Evolutionary conservation across 1,139 yeast genomes (phyloP).

Genomic region (Hanseniaspora uvarum): DNA sequence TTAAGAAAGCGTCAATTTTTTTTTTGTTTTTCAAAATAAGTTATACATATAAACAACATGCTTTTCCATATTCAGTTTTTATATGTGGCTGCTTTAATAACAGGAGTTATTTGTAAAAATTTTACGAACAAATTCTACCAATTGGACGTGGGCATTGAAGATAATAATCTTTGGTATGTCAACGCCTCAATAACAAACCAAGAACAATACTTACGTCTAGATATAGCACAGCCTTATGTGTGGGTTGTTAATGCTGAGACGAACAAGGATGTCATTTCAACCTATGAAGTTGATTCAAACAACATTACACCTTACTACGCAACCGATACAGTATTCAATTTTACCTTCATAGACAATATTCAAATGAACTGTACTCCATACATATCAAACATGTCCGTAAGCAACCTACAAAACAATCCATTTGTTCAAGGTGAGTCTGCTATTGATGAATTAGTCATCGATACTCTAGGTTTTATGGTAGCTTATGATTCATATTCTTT

Average conservation of each 20-base stretch:
- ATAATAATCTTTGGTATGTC: constrained; percentile 28
- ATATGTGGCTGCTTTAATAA: background rate
- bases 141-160: constrained; percentile 26
- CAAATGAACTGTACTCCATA: constrained; percentile 24
- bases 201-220: constrained; percentile 32
- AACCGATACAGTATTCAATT: constrained; percentile 9
- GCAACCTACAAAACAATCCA: background rate
- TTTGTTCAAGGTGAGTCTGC: background rate
- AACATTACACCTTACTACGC: background rate
- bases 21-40: too few relatives aligned
- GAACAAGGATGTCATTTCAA: constrained; percentile 26
- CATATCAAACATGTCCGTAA: constrained; percentile 24
- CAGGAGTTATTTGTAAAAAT: background rate
- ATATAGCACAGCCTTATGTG: constrained; percentile 36
- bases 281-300: constrained; percentile 15
- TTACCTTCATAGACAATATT: constrained; percentile 24
- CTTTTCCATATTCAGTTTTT: background rate
- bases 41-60: background rate
- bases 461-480: constrained; percentile 30
- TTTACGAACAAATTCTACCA: constrained; percentile 1
- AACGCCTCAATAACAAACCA: constrained; percentile 30
- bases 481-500: constrained; percentile 36
- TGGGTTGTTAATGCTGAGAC: constrained; percentile 34
- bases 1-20: too few relatives aligned
- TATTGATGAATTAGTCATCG: constrained; percentile 19